Evolutionary conservation across 768 basidiomycete genomes (phyloP).

Genomic region (Rickenella mellea): DNA sequence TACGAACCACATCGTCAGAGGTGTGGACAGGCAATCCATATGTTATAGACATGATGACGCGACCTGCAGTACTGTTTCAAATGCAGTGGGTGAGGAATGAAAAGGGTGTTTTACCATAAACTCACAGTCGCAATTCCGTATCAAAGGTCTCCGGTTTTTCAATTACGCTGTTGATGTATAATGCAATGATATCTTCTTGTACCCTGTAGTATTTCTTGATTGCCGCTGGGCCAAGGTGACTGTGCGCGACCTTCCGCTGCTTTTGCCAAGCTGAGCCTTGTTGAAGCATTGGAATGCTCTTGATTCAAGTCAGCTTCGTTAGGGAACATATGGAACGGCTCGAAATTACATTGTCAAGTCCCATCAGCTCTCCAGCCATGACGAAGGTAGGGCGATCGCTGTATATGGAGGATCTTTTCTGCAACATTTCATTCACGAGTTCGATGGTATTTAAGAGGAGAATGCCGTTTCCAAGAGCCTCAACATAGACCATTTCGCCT

Average conservation of each 20-base stretch:
- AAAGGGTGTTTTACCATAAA: no score
- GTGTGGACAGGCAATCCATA: neutral
- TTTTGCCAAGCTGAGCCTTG: slow-evolving; percentile 7
- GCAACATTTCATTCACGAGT: slow-evolving; percentile 33
- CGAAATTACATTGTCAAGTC: slow-evolving; percentile 13
- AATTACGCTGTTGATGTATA: neutral
- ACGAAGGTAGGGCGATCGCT: slow-evolving; percentile 38
- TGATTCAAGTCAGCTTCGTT: neutral
- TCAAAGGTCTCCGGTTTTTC: no score
- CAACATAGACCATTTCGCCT: slow-evolving; percentile 22
- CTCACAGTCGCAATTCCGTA: no score
- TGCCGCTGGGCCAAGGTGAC: neutral
- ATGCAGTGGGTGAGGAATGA: no score
- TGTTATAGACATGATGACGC: neutral
- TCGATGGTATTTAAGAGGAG: slow-evolving; percentile 38
- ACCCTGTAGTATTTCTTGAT: neutral
- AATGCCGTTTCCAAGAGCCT: slow-evolving; percentile 29
- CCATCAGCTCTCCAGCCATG: slow-evolving; percentile 43
- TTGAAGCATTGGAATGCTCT: slow-evolving; percentile 9
- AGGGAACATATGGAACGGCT: neutral
- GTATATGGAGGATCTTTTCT: slow-evolving; percentile 36
- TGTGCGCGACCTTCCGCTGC: slow-evolving; percentile 4
- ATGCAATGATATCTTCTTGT: neutral
- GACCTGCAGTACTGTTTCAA: neutral
- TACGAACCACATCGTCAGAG: neutral